These are phyloP conservation scores for Petunia axillaris DNA, from an alignment of 257 asterid species.

Conservation along the genomic window DNA sequence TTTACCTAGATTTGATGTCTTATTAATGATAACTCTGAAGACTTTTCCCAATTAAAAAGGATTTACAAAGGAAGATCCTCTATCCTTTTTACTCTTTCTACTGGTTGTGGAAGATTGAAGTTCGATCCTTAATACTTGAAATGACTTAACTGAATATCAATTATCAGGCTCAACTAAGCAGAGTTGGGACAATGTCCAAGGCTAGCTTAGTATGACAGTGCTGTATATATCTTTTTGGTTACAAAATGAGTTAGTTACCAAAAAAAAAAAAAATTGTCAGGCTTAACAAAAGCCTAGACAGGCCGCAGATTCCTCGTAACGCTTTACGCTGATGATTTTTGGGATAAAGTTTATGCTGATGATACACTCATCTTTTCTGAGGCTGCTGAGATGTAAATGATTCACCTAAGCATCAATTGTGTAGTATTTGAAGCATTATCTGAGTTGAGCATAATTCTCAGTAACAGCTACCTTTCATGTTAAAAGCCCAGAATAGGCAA, in stretches of 20 bases:
- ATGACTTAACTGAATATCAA: too few species aligned
- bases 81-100: background rate
- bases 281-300: background rate
- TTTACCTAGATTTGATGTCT: background rate
- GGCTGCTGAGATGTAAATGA: background rate
- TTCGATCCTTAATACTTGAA: background rate
- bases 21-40: background rate
- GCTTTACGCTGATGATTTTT: too few species aligned
- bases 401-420: background rate
- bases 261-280: background rate
- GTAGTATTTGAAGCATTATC: background rate
- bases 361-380: background rate
- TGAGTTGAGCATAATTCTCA: too few species aligned
- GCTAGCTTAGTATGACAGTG: too few species aligned
- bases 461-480: too few species aligned
- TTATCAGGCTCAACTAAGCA: too few species aligned
- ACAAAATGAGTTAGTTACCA: too few species aligned
- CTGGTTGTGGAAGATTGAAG: background rate
- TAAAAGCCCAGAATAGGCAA: too few species aligned
- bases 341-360: too few species aligned
- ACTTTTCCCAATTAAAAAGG: background rate
- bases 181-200: too few species aligned
- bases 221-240: too few species aligned
- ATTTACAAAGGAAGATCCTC: too few species aligned
- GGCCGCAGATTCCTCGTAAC: background rate